phyloP scores from a whole-genome alignment of 805 yeast genomes.

The Cyberlindnera samutprakarnensis region DNA sequence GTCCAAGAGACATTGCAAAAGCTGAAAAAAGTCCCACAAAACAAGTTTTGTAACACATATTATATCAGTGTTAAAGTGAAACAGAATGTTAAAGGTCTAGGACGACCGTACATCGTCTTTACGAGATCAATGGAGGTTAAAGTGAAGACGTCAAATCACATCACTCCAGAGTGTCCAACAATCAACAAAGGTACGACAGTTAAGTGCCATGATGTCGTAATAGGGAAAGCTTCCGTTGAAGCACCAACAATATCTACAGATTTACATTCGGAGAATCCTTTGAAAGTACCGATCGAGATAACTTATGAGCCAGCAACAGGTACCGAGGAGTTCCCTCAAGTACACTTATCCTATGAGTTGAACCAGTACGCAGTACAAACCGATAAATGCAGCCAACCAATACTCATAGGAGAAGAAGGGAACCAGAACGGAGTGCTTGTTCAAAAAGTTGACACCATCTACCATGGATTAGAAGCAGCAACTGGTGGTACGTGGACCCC shows the following conservation, averaged over 20 bases:
- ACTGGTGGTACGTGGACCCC: slow-evolving; percentile 13
- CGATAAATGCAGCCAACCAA: not conserved
- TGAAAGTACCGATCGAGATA: slow-evolving; percentile 1
- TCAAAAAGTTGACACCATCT: slow-evolving; percentile 9
- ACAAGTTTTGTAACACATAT: slow-evolving; percentile 12
- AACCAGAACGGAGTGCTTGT: not conserved
- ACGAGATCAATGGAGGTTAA: slow-evolving; percentile 14
- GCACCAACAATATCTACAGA: not conserved
- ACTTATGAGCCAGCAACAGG: slow-evolving; percentile 1
- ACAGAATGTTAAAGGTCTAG: slow-evolving; percentile 9
- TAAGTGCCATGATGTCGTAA: not conserved
- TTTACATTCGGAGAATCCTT: not conserved
- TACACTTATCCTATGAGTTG: not conserved
- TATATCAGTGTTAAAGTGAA: slow-evolving; percentile 9
- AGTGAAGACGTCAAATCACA: no score
- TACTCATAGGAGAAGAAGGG: not conserved
- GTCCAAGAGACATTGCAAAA: slow-evolving; percentile 2
- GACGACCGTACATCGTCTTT: slow-evolving; percentile 12
- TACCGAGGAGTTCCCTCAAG: not conserved
- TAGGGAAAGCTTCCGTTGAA: not conserved
- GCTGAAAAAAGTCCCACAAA: not conserved
- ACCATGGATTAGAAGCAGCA: not conserved
- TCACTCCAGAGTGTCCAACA: no score
- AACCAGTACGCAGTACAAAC: not conserved
- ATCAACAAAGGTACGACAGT: no score